phyloP scores from a whole-genome alignment of 345 rosid genomes.

The Aquilaria yunnanensis region DNA sequence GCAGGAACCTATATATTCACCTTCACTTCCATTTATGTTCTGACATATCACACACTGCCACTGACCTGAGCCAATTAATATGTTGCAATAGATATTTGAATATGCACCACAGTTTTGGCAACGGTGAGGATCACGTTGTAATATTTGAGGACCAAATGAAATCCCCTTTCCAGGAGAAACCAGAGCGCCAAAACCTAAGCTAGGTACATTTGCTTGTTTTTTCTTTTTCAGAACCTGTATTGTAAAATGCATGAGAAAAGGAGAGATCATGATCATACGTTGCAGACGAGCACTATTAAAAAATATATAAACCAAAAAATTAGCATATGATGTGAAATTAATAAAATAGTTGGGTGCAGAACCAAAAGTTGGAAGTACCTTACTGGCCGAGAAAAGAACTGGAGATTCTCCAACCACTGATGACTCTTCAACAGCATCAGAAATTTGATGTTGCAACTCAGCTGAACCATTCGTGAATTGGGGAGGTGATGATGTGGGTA shows the following conservation, averaged over 20 bases:
- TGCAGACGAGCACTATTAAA: neutral
- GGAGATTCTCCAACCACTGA: conserved; percentile 37
- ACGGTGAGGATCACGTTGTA: conserved; percentile 85
- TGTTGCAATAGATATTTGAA: conserved; percentile 73
- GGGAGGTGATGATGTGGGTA: conserved; percentile 81
- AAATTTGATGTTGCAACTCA: conserved; percentile 46
- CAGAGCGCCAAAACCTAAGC: conserved; percentile 93
- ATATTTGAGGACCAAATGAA: conserved; percentile 66
- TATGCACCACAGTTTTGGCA: conserved; percentile 92
- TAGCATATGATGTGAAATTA: neutral
- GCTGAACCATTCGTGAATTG: conserved; percentile 62
- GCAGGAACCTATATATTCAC: conserved; percentile 75
- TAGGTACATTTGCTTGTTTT: conserved; percentile 79
- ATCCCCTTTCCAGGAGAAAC: conserved; percentile 67
- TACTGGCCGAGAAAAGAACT: conserved; percentile 69
- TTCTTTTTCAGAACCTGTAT: conserved; percentile 75
- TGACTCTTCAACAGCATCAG: conserved; percentile 48
- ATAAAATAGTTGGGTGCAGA: neutral
- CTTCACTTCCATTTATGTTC: conserved; percentile 71
- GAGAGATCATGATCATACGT: neutral
- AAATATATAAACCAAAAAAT: neutral
- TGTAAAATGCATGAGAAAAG: neutral
- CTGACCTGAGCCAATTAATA: conserved; percentile 87
- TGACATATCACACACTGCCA: conserved; percentile 92
- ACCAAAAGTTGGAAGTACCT: conserved; percentile 41